Evolutionary conservation across 164 flowering plant genomes (phyloP), one percentile per base, ranked within the genome.

Genomic region (grape (Vitis vinifera)): DNA sequence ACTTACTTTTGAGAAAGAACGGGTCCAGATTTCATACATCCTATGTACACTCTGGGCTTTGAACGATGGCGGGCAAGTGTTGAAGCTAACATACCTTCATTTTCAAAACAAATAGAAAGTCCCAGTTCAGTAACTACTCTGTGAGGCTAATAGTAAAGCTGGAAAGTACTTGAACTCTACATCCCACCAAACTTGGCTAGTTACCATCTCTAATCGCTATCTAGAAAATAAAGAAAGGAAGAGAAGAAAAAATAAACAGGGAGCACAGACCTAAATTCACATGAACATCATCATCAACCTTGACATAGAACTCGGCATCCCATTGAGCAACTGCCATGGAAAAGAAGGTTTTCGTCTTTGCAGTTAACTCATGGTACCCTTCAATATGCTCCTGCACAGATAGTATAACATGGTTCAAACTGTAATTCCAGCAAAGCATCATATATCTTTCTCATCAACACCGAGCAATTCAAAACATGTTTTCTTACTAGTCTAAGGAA

Each of bases 1-100:
- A 12, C 12, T 68, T 73, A 67, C 76, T 73, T 73, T 10, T 61
- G 71, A 12, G 71, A 53, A 55, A 73, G 71, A 55, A 73, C 76
- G 9, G 71, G 76, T 44, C 76, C 76, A 61, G 76, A 67, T 67
- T 73, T 67, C 76, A 73, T 73, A 29, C 75, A 73, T 11, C 75
- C 76, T 15, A 73, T 44, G 31, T 73, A 73, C 30, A 73, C 67
- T 37, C 71, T 52, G 50, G 76, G 62, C 12, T 62, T 73, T 14
- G 76, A 52, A 17, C 76, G 62, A 30, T 73, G 62, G 7, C 71
- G 59, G 7, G 62, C 67, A 37, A 73, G 67, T 51, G 76, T 73
- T 62, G 66, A 27, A 37, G 62, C 76, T 19, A 73, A 61, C 61
- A 30, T 66, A 44, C 71, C 76, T 73, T 51, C 71, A 65, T 58